phyloP scores from a whole-genome alignment of 768 basidiomycete genomes.

The Coprinopsis strossmayeri region DNA sequence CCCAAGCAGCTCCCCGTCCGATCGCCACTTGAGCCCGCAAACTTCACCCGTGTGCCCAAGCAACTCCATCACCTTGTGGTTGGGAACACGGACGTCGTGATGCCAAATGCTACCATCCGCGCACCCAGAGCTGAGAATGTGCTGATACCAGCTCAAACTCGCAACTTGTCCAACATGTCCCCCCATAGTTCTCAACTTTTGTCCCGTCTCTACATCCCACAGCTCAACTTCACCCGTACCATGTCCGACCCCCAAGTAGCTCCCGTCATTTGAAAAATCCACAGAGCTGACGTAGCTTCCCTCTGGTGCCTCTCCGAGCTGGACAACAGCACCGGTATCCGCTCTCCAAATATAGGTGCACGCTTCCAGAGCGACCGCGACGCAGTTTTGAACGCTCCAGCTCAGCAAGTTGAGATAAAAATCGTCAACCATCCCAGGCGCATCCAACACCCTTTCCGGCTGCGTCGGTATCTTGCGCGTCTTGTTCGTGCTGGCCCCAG shows the following conservation, averaged over 20 bases:
- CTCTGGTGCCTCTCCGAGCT: slow-evolving; percentile 68
- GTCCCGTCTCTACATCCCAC: slow-evolving; percentile 82
- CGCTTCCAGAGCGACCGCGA: slow-evolving; percentile 86
- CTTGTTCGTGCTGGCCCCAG: slow-evolving; percentile 58
- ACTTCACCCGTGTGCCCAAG: slow-evolving; percentile 90
- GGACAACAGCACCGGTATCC: slow-evolving; percentile 78
- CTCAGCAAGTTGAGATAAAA: slow-evolving; percentile 94
- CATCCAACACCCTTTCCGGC: slow-evolving; percentile 92
- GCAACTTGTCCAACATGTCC: slow-evolving; percentile 85
- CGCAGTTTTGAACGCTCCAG: slow-evolving; percentile 82
- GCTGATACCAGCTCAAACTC: slow-evolving; percentile 80
- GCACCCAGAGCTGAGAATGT: slow-evolving; percentile 83
- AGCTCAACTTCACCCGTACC: slow-evolving; percentile 85
- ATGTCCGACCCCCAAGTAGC: slow-evolving; percentile 76
- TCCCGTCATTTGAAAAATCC: slow-evolving; percentile 74
- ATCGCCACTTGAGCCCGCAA: slow-evolving; percentile 86
- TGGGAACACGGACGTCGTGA: slow-evolving; percentile 84
- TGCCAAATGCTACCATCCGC: slow-evolving; percentile 95
- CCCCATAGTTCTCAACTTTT: slow-evolving; percentile 84
- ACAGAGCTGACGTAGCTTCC: slow-evolving; percentile 72
- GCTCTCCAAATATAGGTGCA: slow-evolving; percentile 93
- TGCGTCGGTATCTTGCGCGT: slow-evolving; percentile 78
- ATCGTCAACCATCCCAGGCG: slow-evolving; percentile 89
- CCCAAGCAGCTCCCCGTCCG: slow-evolving; percentile 84
- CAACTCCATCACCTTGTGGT: slow-evolving; percentile 88